Evolutionary conservation across 257 asterid genomes (phyloP).

Genomic region (Echites panduratus): DNA sequence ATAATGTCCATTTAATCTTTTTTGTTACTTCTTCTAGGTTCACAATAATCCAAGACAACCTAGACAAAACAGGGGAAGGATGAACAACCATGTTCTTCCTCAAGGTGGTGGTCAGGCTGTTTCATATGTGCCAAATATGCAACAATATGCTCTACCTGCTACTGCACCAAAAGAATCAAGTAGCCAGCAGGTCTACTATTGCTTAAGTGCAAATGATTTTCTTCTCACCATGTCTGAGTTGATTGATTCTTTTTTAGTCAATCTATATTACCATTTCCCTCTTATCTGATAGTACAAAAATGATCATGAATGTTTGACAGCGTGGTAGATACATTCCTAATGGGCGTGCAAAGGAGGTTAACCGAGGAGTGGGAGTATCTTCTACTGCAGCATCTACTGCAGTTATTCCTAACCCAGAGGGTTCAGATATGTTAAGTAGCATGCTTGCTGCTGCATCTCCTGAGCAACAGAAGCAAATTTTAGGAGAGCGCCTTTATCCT

Average conservation of each 20-base stretch:
- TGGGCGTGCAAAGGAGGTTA: constrained; percentile 23
- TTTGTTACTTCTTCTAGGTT: constrained; percentile 28
- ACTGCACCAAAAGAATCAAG: constrained; percentile 42
- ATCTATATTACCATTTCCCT: background rate
- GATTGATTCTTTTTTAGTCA: background rate
- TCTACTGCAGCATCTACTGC: too few relatives aligned
- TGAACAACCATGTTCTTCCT: constrained; percentile 33
- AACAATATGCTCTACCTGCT: constrained; percentile 32
- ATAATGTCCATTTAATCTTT: background rate
- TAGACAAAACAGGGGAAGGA: constrained; percentile 59
- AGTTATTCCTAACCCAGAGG: constrained; percentile 41
- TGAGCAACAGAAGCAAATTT: constrained; percentile 62
- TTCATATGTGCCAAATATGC: constrained; percentile 31
- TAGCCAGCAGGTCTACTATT: constrained; percentile 45
- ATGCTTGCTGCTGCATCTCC: constrained; percentile 65
- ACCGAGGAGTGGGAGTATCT: constrained; percentile 23
- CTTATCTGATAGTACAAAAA: background rate
- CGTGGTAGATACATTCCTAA: constrained; percentile 25
- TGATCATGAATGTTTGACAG: constrained; percentile 21
- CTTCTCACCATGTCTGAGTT: too few relatives aligned
- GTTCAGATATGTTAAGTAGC: constrained; percentile 54
- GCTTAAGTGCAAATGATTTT: background rate
- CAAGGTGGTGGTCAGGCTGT: constrained; percentile 34
- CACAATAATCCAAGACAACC: constrained; percentile 48
- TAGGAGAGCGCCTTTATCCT: constrained; percentile 74